phyloP scores from a whole-genome alignment of 108 stramenopile species.

The Skeletonema marinoi region DNA sequence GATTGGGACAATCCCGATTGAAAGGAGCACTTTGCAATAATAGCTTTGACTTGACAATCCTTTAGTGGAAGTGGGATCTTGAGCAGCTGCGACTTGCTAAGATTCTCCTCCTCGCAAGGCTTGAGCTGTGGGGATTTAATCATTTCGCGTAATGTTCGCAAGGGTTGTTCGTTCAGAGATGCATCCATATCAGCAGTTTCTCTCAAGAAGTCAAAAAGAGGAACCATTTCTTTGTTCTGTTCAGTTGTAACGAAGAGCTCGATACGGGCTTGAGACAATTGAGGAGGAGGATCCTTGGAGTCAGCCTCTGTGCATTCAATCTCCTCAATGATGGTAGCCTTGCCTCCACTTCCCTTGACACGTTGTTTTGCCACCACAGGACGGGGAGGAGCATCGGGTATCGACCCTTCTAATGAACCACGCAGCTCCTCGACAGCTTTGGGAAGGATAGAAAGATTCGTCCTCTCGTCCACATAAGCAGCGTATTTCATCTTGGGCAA shows the following conservation, averaged over 20 bases:
- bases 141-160: background rate
- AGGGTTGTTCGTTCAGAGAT: background rate
- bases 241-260: slow-evolving; percentile 20
- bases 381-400: background rate
- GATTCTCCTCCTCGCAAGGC: background rate
- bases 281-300: background rate
- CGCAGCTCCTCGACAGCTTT: background rate
- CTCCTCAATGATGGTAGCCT: slow-evolving; percentile 32
- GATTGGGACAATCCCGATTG: background rate
- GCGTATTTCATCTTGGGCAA: slow-evolving; percentile 49
- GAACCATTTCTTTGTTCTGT: background rate
- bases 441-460: slow-evolving; percentile 9
- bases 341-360: slow-evolving; percentile 35
- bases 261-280: background rate
- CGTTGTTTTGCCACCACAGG: slow-evolving; percentile 33
- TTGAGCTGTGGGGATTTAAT: slow-evolving; percentile 31
- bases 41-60: background rate
- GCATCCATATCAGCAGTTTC: background rate
- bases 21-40: background rate
- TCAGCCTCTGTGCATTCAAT: slow-evolving; percentile 1
- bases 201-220: slow-evolving; percentile 31
- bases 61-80: slow-evolving; percentile 16
- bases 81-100: slow-evolving; percentile 32
- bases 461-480: slow-evolving; percentile 36
- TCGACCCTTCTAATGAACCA: background rate